phyloP scores from a whole-genome alignment of 441 rosid species.

The Syzygium syzygioides region DNA sequence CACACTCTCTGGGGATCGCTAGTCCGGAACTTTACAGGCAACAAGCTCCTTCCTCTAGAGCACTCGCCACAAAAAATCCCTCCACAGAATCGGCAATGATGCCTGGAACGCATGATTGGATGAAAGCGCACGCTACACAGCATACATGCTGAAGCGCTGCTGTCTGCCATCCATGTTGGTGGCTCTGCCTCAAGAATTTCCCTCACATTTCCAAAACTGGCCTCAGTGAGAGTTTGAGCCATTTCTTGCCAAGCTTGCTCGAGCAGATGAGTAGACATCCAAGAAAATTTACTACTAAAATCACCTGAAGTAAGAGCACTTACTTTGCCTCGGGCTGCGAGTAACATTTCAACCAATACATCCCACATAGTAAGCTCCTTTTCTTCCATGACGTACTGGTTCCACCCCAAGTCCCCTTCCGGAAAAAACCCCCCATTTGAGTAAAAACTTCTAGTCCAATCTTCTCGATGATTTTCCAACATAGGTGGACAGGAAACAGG shows the following conservation, averaged over 20 bases:
- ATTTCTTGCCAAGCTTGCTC: constrained; percentile 99
- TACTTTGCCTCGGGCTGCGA: constrained; percentile 82
- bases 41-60: constrained; percentile 87
- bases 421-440: constrained; percentile 77
- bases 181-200: constrained; percentile 32
- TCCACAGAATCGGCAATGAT: constrained; percentile 95
- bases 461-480: constrained; percentile 61
- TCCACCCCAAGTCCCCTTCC: constrained; percentile 87
- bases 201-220: constrained; percentile 30
- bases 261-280: constrained; percentile 61
- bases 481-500: constrained; percentile 97
- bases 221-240: constrained; percentile 91
- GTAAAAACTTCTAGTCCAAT: constrained; percentile 48
- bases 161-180: constrained; percentile 29
- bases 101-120: constrained; percentile 94
- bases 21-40: constrained; percentile 65
- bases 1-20: constrained; percentile 92
- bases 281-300: constrained; percentile 39
- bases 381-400: constrained; percentile 44
- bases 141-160: constrained; percentile 86
- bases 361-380: constrained; percentile 97
- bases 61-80: constrained; percentile 83
- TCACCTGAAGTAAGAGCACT: constrained; percentile 63
- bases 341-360: constrained; percentile 79
- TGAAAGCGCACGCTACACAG: constrained; percentile 80